Base-by-base conservation (phyloP, 2,329 filamentous ascomycete genomes). In the Cordyceps fumosorosea region DNA sequence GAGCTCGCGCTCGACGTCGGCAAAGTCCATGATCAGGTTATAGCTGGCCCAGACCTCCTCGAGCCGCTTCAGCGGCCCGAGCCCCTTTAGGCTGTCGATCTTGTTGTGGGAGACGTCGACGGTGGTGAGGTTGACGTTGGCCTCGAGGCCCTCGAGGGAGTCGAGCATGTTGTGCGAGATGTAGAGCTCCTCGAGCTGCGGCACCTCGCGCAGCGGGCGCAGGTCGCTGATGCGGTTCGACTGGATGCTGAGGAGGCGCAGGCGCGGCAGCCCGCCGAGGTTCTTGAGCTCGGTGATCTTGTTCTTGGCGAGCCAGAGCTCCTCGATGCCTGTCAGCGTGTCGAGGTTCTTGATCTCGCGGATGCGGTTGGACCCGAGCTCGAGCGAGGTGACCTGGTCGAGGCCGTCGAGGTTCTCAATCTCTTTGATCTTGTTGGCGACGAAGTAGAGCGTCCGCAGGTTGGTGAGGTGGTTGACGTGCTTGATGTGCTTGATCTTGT, bases 401-500 rank as follows among this genome's bases (percentile, higher is more conserved):
- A 98, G 77, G 0, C 85, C 86, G 5, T 92, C 89, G 11, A 99
- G 79, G 16, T 88, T 89, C 71, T 98, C 93, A 69, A 99, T 97
- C 61, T 81, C 87, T 67, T 84, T 83, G 72, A 99, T 96, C 75
- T 95, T 95, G 77, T 99, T 98, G 72, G 96, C 91, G 56, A 98
- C 91, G 68, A 99, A 90, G 74, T 89, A 99, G 3, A 99, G 74
- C 67, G 98, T 91, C 65, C 83, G 89, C 62, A 98, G 82, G 60
- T 91, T 83, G 24, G 79, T 88, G 63, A 99, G 78, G 69, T 93
- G 89, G 63, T 83, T 83, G 66, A 98, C 79, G 69, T 93, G 87
- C 76, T 96, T 96, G 79, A 99, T 96, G 76, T 97, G 93, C 75
- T 96, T 97, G 79, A 99, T 93, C 80, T 98, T 98, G 81, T 99